Evolutionary conservation across 352 stramenopile species (phyloP), one percentile per base, ranked within the genome.

Genomic region (Phytophthora foliorum): DNA sequence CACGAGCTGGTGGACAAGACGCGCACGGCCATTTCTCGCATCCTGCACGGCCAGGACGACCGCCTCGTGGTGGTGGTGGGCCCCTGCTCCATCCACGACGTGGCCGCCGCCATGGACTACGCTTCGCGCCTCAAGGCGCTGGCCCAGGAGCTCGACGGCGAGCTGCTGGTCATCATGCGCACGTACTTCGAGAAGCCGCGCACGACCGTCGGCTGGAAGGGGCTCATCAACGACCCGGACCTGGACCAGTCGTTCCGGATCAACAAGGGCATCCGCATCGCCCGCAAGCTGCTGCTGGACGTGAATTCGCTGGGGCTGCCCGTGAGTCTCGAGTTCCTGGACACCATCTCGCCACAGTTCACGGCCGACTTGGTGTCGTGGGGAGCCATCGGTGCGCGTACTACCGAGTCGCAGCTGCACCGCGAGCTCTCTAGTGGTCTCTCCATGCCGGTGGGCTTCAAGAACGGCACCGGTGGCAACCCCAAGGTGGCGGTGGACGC

Each of bases 101-200:
- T 91, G 3, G 66, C 67, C 0, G 86, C 86, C 17, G 85, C 86
- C 14, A 78, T 91, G 48, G 86, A 95, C 27, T 95, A 95, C 62
- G 86, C 86, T 0, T 51, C 80, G 17, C 81, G 84, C 3, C 71
- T 95, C 9, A 86, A 90, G 63, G 22, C 54, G 17, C 55, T 95
- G 16, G 76, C 79, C 9, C 69, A 82, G 14, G 80, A 92, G 59
- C 69, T 92, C 4, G 64, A 77, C 25, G 75, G 81, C 13, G 86
- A 95, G 55, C 66, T 95, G 44, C 66, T 94, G 45, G 78, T 95
- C 52, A 88, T 94, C 68, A 95, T 95, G 88, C 84, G 88, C 73
- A 92, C 88, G 29, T 95, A 95, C 80, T 95, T 95, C 63, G 88
- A 95, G 63, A 95, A 95, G 69, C 88, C 88, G 24, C 86, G 88